Conservation (phyloP, 805 yeast species). For the Candida insectorum region DNA sequence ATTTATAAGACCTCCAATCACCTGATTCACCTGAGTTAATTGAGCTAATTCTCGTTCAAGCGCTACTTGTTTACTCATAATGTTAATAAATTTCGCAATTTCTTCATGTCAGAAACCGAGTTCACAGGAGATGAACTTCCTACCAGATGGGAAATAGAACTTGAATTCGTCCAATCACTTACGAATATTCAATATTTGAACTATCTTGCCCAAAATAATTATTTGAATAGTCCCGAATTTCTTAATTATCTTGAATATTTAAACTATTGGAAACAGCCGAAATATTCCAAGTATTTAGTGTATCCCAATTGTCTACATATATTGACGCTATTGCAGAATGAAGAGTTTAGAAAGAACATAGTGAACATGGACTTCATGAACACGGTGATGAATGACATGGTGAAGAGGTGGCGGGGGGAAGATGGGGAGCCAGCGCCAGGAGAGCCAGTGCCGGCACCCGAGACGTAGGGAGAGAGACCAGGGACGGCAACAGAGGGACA, state of each 20-base stretch:
- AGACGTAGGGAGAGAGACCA: background rate
- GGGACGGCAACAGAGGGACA: background rate
- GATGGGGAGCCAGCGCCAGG: slow-evolving; percentile 1
- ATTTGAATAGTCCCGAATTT: slow-evolving; percentile 68
- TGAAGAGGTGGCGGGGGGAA: slow-evolving; percentile 53
- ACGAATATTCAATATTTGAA: slow-evolving; percentile 87
- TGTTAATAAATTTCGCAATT: background rate
- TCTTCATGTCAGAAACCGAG: background rate
- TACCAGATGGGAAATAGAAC: slow-evolving; percentile 82
- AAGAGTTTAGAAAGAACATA: slow-evolving; percentile 53
- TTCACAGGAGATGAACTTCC: slow-evolving; percentile 41
- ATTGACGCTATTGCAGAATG: slow-evolving; percentile 56
- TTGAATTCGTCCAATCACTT: slow-evolving; percentile 92
- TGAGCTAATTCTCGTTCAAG: slow-evolving; percentile 28
- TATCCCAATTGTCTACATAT: slow-evolving; percentile 89
- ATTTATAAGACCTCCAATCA: slow-evolving; percentile 25
- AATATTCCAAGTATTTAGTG: slow-evolving; percentile 66
- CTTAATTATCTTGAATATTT: slow-evolving; percentile 74
- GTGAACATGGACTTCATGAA: slow-evolving; percentile 56
- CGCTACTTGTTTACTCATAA: slow-evolving; percentile 14
- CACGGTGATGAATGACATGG: slow-evolving; percentile 72
- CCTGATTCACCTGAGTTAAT: slow-evolving; percentile 27
- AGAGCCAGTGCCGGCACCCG: background rate
- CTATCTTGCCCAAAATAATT: slow-evolving; percentile 80
- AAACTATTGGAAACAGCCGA: slow-evolving; percentile 79